These are phyloP conservation scores for Pseudogymnoascus sp. DNA, from an alignment of 2,329 filamentous ascomycete species.

Conservation along the genomic window DNA sequence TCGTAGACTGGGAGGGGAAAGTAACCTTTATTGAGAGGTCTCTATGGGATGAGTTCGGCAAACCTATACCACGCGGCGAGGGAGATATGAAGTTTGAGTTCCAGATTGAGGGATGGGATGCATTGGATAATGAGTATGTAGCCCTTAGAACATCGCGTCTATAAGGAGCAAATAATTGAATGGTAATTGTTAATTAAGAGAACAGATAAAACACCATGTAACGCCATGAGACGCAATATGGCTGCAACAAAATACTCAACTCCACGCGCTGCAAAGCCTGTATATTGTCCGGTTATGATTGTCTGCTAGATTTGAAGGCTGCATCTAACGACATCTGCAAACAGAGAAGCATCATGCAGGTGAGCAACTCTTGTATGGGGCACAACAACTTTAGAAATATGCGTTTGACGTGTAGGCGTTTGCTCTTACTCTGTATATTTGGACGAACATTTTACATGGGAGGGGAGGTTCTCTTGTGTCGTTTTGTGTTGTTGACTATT, in stretches of 20 bases:
- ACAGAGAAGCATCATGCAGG: constrained; percentile 6
- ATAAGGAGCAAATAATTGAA: constrained; percentile 1
- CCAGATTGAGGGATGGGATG: constrained; percentile 43
- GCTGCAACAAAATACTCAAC: not conserved
- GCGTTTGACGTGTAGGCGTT: not conserved
- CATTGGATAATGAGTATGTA: constrained; percentile 19
- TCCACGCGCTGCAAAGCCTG: not conserved
- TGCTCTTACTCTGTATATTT: not conserved
- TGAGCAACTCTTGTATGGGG: not conserved
- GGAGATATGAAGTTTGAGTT: constrained; percentile 53
- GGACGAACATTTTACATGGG: not conserved
- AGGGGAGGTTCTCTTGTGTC: not conserved
- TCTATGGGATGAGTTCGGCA: constrained; percentile 53
- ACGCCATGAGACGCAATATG: not conserved
- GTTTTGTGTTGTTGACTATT: not conserved
- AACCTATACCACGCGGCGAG: constrained; percentile 45
- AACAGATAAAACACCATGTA: not conserved
- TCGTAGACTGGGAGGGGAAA: constrained; percentile 58
- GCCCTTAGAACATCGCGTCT: constrained; percentile 3
- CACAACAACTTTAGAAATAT: not conserved
- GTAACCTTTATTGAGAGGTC: constrained; percentile 54
- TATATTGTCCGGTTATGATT: not conserved
- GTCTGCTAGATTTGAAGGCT: not conserved
- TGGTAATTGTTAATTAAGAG: not conserved
- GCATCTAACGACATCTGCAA: not conserved